Evolutionary conservation across 352 stramenopile genomes (phyloP), one percentile per base, ranked within the genome.

Genomic region (Phytophthora parvispora): DNA sequence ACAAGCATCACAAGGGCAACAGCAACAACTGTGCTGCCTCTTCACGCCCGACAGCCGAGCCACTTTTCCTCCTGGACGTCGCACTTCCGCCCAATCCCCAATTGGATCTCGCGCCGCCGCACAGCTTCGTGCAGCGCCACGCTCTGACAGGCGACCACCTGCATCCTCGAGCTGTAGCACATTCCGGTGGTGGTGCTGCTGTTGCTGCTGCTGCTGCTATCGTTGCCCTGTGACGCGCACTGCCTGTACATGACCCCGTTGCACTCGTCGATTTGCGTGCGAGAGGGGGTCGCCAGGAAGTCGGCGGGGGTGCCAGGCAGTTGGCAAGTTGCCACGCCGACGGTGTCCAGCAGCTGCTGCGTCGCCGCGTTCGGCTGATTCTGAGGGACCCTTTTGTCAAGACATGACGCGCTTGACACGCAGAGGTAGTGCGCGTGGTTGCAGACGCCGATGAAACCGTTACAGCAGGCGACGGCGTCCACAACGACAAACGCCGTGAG

Each of bases 121-220:
- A 80, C 56, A 22, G n/a, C 18, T 31, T 75, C 64, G 9, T 61
- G 48, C 20, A 59, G 42, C 1, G 36, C 32, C 0, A 67, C 38
- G 9, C 27, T 28, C n/a, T 67, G 48, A 40, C 71, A 82, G 22
- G 64, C 52, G 15, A 82, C 25, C 25, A 60, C 68, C 32, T 77
- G 67, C 43, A 81, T 62, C 4, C 45, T 54, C 12, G 18, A 49
- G 22, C 56, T 65, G 50, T 66, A 72, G 64, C 64, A 72, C 49
- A 72, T 47, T 15, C 59, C 59, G 18, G 22, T 43, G n/a, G n/a
- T n/a, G n/a, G n/a, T n/a, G n/a, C n/a, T n/a, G n/a, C n/a, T n/a
- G n/a, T n/a, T n/a, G n/a, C n/a, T n/a, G n/a, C n/a, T n/a, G n/a
- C n/a, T n/a, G n/a, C n/a, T n/a, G n/a, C n/a, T n/a, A n/a, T n/a